Evolutionary conservation across 1,139 yeast species (phyloP).

Genomic region (Scheffersomyces cryptocercus): DNA sequence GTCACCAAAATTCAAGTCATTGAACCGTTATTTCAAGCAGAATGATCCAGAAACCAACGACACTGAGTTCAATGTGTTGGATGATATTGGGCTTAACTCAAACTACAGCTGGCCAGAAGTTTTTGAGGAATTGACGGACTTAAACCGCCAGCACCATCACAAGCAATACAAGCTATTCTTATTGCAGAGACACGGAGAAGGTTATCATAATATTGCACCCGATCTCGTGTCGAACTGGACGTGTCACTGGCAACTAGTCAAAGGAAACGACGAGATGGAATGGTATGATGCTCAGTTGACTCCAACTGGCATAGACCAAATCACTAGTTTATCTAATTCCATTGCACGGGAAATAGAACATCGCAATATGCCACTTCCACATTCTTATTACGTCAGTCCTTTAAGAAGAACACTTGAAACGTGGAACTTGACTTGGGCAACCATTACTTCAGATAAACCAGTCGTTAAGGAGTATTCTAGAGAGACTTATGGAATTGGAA

Average conservation of each 20-base stretch:
- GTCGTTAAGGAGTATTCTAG: constrained; percentile 34
- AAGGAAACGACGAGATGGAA: constrained; percentile 30
- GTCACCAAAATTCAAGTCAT: constrained; percentile 7
- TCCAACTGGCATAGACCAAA: constrained; percentile 24
- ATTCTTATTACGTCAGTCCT: constrained; percentile 35
- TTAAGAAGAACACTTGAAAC: constrained; percentile 37
- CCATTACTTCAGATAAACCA: constrained; percentile 17
- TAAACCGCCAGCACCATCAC: constrained; percentile 5
- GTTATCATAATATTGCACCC: constrained; percentile 39
- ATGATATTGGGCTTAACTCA: constrained; percentile 20
- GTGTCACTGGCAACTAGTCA: constrained; percentile 31
- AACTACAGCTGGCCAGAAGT: constrained; percentile 19
- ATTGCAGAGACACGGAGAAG: constrained; percentile 44
- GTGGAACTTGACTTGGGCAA: constrained; percentile 29
- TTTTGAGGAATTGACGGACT: constrained; percentile 4
- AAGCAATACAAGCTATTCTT: constrained; percentile 28
- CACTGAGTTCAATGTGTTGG: constrained; percentile 11
- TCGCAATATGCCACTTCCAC: constrained; percentile 27
- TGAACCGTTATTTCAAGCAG: constrained; percentile 22
- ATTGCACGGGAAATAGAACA: constrained; percentile 19
- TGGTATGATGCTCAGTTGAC: constrained; percentile 45
- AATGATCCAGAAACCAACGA: constrained; percentile 16
- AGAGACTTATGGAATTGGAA: constrained; percentile 40
- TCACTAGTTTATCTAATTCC: constrained; percentile 15
- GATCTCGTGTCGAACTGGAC: constrained; percentile 23